Evolutionary conservation across 495 filamentous ascomycete species (phyloP).

Genomic region (Talaromyces proteolyticus): DNA sequence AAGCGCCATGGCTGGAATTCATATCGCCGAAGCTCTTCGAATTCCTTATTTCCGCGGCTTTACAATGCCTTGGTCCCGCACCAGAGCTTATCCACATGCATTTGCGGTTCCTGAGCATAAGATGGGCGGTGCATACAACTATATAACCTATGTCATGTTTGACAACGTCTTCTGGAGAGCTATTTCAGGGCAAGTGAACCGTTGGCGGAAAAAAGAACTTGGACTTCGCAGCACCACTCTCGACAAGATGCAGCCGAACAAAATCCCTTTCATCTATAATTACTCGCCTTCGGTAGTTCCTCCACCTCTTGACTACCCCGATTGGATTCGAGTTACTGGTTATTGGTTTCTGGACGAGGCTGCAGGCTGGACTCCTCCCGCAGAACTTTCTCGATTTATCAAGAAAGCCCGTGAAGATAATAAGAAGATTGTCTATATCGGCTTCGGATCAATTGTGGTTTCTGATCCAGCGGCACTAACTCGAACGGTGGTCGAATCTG

Average conservation of each 20-base stretch:
- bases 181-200: conserved; percentile 85
- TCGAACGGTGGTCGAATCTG: conserved; percentile 81
- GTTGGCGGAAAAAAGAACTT: conserved; percentile 79
- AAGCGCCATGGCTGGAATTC: conserved; percentile 96
- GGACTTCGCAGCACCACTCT: conserved; percentile 73
- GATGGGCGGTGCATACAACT: conserved; percentile 93
- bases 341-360: conserved; percentile 96
- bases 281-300: conserved; percentile 89
- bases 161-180: conserved; percentile 96
- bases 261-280: conserved; percentile 96
- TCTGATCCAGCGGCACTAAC: conserved; percentile 84
- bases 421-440: conserved; percentile 94
- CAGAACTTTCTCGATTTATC: conserved; percentile 76
- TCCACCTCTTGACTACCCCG: conserved; percentile 90
- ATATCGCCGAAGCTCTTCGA: conserved; percentile 91
- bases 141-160: conserved; percentile 93
- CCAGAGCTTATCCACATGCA: conserved; percentile 91
- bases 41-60: conserved; percentile 98
- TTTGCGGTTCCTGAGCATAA: conserved; percentile 93
- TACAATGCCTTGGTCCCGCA: conserved; percentile 98
- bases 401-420: conserved; percentile 66
- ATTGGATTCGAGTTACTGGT: conserved; percentile 95
- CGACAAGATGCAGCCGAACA: conserved; percentile 91
- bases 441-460: conserved; percentile 96
- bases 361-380: conserved; percentile 65